phyloP scores from a whole-genome alignment of 2,329 filamentous ascomycete genomes.

The Fusarium compactum region DNA sequence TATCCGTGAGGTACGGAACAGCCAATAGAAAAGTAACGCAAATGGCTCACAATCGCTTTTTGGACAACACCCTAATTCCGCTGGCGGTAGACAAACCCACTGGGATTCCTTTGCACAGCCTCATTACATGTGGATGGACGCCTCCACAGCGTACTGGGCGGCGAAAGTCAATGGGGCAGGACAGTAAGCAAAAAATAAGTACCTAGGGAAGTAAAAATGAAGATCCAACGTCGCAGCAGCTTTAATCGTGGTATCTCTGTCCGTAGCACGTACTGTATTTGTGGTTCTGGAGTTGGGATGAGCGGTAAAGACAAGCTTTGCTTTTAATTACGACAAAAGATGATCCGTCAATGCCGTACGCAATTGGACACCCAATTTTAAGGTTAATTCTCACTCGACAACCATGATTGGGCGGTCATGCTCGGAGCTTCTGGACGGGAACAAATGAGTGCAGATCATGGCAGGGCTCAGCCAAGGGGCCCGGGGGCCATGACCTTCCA shows the following conservation, averaged over 20 bases:
- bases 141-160: neutral
- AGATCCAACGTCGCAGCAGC: neutral
- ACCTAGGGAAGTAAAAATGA: neutral
- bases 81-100: neutral
- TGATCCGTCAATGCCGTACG: slow-evolving; percentile 8
- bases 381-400: slow-evolving; percentile 33
- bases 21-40: slow-evolving; percentile 16
- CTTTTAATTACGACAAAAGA: neutral
- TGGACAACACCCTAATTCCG: neutral
- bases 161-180: neutral
- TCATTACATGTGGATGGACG: slow-evolving; percentile 17
- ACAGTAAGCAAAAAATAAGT: neutral
- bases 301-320: neutral
- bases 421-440: slow-evolving; percentile 3
- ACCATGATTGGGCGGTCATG: slow-evolving; percentile 19
- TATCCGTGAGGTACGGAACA: slow-evolving; percentile 4
- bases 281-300: neutral
- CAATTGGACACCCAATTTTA: slow-evolving; percentile 28
- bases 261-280: neutral
- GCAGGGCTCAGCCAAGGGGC: slow-evolving; percentile 17
- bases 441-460: slow-evolving; percentile 31
- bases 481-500: slow-evolving; percentile 5
- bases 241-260: neutral
- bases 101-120: slow-evolving; percentile 41
- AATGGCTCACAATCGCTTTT: neutral